Base-by-base conservation (phyloP, 2,329 filamentous ascomycete genomes). In the Neoscytalidium dimidiatum region DNA sequence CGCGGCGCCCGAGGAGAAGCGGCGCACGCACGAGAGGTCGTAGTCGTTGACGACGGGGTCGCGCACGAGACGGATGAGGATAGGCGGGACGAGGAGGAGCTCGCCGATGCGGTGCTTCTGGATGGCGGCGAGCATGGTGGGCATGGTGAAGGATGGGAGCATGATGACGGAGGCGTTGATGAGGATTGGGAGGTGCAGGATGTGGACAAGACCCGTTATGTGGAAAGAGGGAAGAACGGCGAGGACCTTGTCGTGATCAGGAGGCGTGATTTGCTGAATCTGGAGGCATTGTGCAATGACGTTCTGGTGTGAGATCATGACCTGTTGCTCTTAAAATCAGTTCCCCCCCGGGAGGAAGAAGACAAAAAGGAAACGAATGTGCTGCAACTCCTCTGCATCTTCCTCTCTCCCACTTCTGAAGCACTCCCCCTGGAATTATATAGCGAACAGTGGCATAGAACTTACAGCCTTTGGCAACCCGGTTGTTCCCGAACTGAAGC, bases 101-200 rank as follows among this genome's bases (percentile, higher is more conserved):
- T 89, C 86, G 3, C 74, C 75, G 66, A 88, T 81, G 66, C 83
- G 78, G 76, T 87, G 83, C 49, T 83, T 75, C 44, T 79, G 76
- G 14, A 88, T 79, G 0, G 84, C 79, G 33, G 80, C 69, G 9
- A 89, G 82, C 82, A 88, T 86, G 23, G 74, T 72, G 38, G 83
- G 78, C 82, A 89, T 86, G n/a, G 83, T 86, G 75, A 90, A 91
- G 5, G 81, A 74, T 0, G 87, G 85, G 1, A 90, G 80, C 82
- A 90, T 88, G 71, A 86, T 82, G 31, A 90, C 86, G 69, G 89
- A 83, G n/a, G 85, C 86, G 71, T 90, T 90, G 46, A 89, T 77
- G 8, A 87, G 73, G 29, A 90, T 75, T 0, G 88, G 88, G 0
- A 90, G 78, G 71, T 90, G 86, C 66, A 90, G 81, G 41, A 84